These are phyloP conservation scores for Brassica balearica DNA, from an alignment of 441 rosid genomes.

Conservation along the genomic window DNA sequence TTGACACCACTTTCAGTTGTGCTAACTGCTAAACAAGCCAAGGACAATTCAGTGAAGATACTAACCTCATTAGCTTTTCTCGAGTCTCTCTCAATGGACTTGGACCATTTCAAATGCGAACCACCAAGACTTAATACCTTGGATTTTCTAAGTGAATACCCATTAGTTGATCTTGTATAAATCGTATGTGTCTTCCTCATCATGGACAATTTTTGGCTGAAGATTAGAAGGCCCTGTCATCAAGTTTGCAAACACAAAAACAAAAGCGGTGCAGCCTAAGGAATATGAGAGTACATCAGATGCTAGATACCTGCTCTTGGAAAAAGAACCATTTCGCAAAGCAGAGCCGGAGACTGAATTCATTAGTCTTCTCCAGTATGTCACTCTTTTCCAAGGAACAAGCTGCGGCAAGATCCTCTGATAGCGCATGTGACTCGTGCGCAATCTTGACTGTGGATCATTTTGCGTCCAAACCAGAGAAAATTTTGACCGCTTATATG, in stretches of 20 bases:
- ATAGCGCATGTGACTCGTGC: conserved; percentile 35
- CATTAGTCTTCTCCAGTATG: conserved; percentile 64
- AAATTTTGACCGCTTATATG: conserved; percentile 58
- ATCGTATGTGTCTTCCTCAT: conserved; percentile 78
- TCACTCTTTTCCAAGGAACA: conserved; percentile 92
- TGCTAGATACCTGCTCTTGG: conserved; percentile 66
- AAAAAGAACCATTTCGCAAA: conserved; percentile 52
- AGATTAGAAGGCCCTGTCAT: conserved; percentile 42
- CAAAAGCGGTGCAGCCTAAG: conserved; percentile 38
- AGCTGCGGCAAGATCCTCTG: conserved; percentile 69
- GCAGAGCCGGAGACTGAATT: conserved; percentile 45
- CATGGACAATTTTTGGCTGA: conserved; percentile 66
- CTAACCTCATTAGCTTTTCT: conserved; percentile 95
- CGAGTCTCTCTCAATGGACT: conserved; percentile 82
- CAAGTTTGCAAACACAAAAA: conserved; percentile 37
- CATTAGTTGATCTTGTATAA: conserved; percentile 86
- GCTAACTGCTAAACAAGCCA: conserved; percentile 29
- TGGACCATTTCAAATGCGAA: conserved; percentile 92
- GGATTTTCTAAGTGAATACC: conserved; percentile 87
- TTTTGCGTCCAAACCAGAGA: conserved; percentile 83
- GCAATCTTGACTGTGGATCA: conserved; percentile 49
- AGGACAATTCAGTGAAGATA: conserved; percentile 22
- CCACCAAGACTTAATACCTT: conserved; percentile 92
- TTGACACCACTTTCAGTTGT: conserved; percentile 23
- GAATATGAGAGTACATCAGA: conserved; percentile 32